Evolutionary conservation across 208 protist species (phyloP).

Genomic region (Acanthamoeba divionensis): DNA sequence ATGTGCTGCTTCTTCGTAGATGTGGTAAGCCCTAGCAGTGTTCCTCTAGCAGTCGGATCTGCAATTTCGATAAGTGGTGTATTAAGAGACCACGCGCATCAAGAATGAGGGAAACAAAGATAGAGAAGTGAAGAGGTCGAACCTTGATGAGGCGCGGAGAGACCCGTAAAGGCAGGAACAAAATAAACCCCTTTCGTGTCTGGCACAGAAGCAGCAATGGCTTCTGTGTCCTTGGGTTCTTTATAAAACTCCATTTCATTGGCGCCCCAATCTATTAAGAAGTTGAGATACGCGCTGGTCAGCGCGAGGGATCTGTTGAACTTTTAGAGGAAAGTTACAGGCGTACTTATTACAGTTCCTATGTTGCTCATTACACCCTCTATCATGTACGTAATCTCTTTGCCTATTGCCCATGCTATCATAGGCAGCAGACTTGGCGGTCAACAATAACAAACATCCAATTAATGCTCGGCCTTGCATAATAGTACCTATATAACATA

Average conservation of each 20-base stretch:
- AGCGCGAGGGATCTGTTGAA: too few species aligned
- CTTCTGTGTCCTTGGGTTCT: slow-evolving; percentile 19
- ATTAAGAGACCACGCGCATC: slow-evolving; percentile 50
- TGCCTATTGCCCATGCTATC: slow-evolving; percentile 64
- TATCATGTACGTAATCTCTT: slow-evolving; percentile 61
- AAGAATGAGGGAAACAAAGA: neutral
- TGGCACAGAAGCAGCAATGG: slow-evolving; percentile 45
- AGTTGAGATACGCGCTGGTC: too few species aligned
- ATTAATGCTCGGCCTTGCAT: too few species aligned
- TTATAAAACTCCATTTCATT: slow-evolving; percentile 58
- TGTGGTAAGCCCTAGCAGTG: slow-evolving; percentile 60
- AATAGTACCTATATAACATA: neutral
- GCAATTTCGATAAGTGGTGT: neutral
- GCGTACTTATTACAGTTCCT: neutral
- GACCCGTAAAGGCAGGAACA: slow-evolving; percentile 62
- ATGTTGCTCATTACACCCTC: slow-evolving; percentile 49
- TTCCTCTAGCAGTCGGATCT: slow-evolving; percentile 55
- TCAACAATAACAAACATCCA: neutral
- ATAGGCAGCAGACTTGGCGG: slow-evolving; percentile 56
- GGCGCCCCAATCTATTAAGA: slow-evolving; percentile 42
- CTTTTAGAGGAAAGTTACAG: neutral
- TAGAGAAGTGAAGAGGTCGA: slow-evolving; percentile 53
- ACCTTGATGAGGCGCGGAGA: slow-evolving; percentile 75
- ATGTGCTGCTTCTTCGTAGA: slow-evolving; percentile 61
- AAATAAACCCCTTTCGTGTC: slow-evolving; percentile 61